These are phyloP conservation scores for Sporopachydermia quercuum DNA, from an alignment of 805 yeast genomes.

Conservation along the genomic window DNA sequence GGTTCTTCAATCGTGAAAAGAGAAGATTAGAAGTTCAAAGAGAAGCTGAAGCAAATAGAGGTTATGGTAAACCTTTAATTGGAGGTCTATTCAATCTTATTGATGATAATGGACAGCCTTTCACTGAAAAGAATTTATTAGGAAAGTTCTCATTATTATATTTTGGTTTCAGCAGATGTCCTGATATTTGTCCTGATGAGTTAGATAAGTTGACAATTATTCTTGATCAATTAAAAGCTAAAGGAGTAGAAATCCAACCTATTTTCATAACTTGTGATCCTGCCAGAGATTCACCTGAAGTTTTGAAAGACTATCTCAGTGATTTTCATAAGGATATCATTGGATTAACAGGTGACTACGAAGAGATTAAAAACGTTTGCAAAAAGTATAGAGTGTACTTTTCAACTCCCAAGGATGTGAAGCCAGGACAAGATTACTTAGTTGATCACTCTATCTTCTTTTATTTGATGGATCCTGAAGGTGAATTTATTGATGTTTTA, in stretches of 20 bases:
- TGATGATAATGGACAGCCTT: constrained; percentile 55
- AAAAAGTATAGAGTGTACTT: constrained; percentile 88
- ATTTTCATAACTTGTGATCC: constrained; percentile 95
- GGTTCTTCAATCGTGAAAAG: constrained; percentile 63
- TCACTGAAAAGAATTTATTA: constrained; percentile 62
- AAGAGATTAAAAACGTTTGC: constrained; percentile 70
- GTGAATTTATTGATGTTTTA: constrained; percentile 83
- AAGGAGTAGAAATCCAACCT: constrained; percentile 58
- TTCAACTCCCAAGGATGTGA: constrained; percentile 89
- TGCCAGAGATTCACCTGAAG: constrained; percentile 81
- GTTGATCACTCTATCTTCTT: constrained; percentile 97
- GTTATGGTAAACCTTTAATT: constrained; percentile 81
- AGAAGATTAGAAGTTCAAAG: constrained; percentile 55
- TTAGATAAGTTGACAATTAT: constrained; percentile 78
- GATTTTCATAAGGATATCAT: constrained; percentile 86
- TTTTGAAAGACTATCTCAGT: constrained; percentile 61
- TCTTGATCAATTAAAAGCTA: constrained; percentile 42
- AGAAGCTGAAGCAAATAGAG: constrained; percentile 74
- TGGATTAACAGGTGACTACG: constrained; percentile 87
- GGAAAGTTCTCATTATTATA: constrained; percentile 79
- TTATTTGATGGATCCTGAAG: constrained; percentile 97
- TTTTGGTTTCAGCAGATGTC: constrained; percentile 95
- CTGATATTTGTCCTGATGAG: constrained; percentile 98
- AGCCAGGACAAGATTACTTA: constrained; percentile 90
- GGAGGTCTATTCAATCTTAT: constrained; percentile 78